Conservation (phyloP, 2,329 filamentous ascomycete genomes). For the Cladosporium sphaerospermum region DNA sequence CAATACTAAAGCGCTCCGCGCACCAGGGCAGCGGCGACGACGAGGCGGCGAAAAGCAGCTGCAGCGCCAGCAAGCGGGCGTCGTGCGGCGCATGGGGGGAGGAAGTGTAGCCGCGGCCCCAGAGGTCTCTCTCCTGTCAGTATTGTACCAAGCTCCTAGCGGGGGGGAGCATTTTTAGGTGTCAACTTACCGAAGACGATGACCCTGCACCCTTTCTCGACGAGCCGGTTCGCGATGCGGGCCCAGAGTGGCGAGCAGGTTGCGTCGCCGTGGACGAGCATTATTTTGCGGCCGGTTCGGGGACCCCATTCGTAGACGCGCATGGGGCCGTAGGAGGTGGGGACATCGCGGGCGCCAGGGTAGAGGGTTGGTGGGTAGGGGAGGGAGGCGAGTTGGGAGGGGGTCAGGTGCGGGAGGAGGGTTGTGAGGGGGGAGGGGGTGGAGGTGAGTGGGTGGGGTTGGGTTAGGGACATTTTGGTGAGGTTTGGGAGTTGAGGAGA, state of each 20-base stretch:
- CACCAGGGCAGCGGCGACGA: slow-evolving; percentile 14
- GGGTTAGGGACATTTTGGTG: too few relatives aligned
- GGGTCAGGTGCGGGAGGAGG: slow-evolving; percentile 25
- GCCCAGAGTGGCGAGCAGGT: slow-evolving; percentile 17
- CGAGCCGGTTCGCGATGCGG: slow-evolving; percentile 25
- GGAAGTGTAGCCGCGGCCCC: slow-evolving; percentile 14
- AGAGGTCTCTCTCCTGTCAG: too few relatives aligned
- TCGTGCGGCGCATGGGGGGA: slow-evolving; percentile 7
- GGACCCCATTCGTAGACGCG: slow-evolving; percentile 31
- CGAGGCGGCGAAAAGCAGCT: slow-evolving; percentile 14
- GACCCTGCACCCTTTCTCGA: slow-evolving; percentile 25
- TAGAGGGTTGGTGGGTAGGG: slow-evolving; percentile 27
- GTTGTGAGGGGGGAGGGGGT: slow-evolving; percentile 24
- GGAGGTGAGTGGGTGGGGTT: neutral
- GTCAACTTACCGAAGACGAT: slow-evolving; percentile 29
- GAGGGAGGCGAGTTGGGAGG: slow-evolving; percentile 19
- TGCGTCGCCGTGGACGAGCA: slow-evolving; percentile 28
- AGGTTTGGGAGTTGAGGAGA: too few relatives aligned
- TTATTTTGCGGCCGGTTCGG: slow-evolving; percentile 23
- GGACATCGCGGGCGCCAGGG: slow-evolving; percentile 28
- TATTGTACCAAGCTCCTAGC: too few relatives aligned
- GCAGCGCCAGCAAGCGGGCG: neutral
- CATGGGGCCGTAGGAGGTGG: slow-evolving; percentile 27
- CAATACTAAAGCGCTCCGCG: slow-evolving; percentile 7
- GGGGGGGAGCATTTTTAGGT: too few relatives aligned